Base-by-base conservation (phyloP, 106 monocot genomes). In the Dendrobium chrysotoxum region DNA sequence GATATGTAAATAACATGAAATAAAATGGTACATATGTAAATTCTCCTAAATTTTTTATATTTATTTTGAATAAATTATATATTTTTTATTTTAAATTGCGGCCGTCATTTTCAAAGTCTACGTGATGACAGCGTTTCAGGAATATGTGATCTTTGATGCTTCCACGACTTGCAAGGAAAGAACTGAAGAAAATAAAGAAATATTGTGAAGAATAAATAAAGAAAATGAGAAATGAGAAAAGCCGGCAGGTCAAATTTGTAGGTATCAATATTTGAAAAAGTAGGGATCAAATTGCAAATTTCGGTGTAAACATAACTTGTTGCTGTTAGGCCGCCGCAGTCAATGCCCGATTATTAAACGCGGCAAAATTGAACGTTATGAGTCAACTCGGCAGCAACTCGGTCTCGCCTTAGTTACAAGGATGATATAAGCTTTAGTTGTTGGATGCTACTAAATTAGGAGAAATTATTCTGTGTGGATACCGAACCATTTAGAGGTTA, bases 281-380 rank as follows among this genome's bases (percentile, higher is more conserved):
- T 5, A 71, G 15, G 71, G 71, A 10, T 71, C 13, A 31, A 28
- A 4, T 31, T 31, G 71, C 3, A 71, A 71, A 71, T n/a, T 35
- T 13, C 30, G 15, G 26, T 70, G 68, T 8, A 26, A 70, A 70
- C 7, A 13, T 71, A 6, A 71, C 35, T 42, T 75, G 20, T 41
- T 41, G 30, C 74, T 42, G 74, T 42, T 75, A 42, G n/a, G 74
- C 74, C 41, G 74, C 74, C 74, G 74, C 41, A 42, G 40, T 73
- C 15, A 71, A 73, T 38, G 73, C 73, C 46, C 28, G 73, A 73
- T 73, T 73, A 73, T 35, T 40, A 30, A 42, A 75, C 74, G 74
- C 42, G 74, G 74, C 74, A 75, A 75, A 65, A 75, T 75, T 41
- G 30, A 75, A 40, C 74, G 74, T 75, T 75, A 75, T 7, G 42